Evolutionary conservation across 352 stramenopile species (phyloP), one percentile per base, ranked within the genome.

Genomic region (Pythium guiyangense): DNA sequence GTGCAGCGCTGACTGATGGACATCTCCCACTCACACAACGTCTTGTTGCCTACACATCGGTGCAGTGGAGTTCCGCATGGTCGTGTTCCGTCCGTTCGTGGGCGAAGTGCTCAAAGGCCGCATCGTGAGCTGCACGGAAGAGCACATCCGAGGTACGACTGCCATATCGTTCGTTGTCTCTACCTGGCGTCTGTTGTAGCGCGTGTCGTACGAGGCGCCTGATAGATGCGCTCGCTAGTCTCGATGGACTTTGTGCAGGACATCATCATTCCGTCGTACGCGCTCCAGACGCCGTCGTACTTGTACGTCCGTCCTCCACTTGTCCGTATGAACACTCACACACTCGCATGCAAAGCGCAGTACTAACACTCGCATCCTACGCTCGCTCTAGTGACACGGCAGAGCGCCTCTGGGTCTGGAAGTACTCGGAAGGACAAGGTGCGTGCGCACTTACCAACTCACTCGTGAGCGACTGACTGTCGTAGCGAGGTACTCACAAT

Each of bases 201-300:
- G 10, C 11, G 37, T 43, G 10, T 14, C n/a, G n/a, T 9, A 17
- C n/a, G n/a, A n/a, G 15, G 8, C 6, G 10, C 27, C 3, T 29
- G n/a, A 37, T 55, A 18, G 6, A 12, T 39, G 11, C 27, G 4
- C 14, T 29, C 2, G 11, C 6, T 52, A 86, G 79, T 94, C n/a
- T 90, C 82, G 14, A 94, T 94, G 79, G 84, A 94, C 60, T 94
- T 94, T 71, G 79, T 94, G 55, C 84, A 94, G 71, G 84, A 94
- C 63, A 94, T 94, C 50, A 90, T 92, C 63, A 94, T 94, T 56
- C 84, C 84, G 46, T 92, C 80, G 27, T 94, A 94, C 63, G 84
- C 84, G 43, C 75, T 94, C 55, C 84, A 94, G 77, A 92, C 81
- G 40, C 84, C 84, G 49, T 94, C 84, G 26, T 92, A 92, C 67